These are phyloP conservation scores for Neonectria magnoliae DNA, from an alignment of 2,329 filamentous ascomycete species.

Conservation along the genomic window DNA sequence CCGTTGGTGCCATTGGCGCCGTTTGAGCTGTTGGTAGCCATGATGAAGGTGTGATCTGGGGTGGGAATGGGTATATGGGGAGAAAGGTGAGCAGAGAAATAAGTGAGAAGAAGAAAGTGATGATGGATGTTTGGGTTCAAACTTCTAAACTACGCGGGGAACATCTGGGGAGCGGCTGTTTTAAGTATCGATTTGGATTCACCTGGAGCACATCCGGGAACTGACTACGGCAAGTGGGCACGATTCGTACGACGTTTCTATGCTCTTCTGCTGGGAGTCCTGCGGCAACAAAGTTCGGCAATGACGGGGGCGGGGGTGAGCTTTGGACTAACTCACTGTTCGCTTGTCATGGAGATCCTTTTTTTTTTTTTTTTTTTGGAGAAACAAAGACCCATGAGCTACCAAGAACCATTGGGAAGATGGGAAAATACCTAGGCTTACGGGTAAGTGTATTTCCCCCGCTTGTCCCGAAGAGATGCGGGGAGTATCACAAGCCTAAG, in stretches of 20 bases:
- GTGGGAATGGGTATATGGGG: background rate
- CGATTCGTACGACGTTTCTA: conserved; percentile 24
- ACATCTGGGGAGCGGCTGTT: background rate
- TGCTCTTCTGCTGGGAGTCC: background rate
- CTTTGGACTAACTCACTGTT: too few relatives aligned
- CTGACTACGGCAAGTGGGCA: conserved; percentile 4
- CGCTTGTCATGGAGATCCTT: background rate
- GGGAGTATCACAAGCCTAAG: background rate
- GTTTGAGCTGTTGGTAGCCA: conserved; percentile 31
- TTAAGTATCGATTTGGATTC: background rate
- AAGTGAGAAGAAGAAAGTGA: background rate
- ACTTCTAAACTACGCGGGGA: background rate
- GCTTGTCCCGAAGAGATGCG: background rate
- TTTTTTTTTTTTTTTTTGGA: conserved; percentile 13
- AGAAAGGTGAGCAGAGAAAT: background rate
- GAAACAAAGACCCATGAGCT: conserved; percentile 6
- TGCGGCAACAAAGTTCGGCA: conserved; percentile 29
- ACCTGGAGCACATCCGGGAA: background rate
- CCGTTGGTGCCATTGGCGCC: conserved; percentile 15
- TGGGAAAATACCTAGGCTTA: too few relatives aligned
- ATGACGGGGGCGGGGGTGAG: conserved; percentile 12
- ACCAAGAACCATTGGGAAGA: too few relatives aligned
- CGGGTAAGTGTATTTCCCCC: conserved; percentile 31
- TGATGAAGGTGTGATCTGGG: conserved; percentile 12
- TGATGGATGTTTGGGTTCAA: background rate